Evolutionary conservation across 176 grass and related monocot genomes (phyloP).

Genomic region (Panicum miliaceum): DNA sequence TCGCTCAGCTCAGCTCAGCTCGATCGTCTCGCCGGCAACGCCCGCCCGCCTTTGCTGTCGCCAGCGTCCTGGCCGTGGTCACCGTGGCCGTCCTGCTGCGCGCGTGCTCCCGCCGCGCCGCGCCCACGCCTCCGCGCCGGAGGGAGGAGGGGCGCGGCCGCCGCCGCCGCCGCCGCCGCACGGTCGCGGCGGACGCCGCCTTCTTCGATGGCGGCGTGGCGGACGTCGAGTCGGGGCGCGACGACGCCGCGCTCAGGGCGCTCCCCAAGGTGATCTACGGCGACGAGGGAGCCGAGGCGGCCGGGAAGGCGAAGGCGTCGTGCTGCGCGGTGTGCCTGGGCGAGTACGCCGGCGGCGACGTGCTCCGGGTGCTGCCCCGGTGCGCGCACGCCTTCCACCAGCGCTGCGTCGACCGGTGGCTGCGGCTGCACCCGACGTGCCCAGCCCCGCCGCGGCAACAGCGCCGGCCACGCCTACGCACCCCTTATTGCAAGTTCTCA

Average conservation of each 20-base stretch:
- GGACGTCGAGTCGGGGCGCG: conserved; percentile 35
- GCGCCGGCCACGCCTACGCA: background rate
- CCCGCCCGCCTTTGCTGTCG: background rate
- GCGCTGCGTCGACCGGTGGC: conserved; percentile 66
- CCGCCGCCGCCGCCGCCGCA: background rate
- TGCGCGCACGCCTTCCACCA: conserved; percentile 69
- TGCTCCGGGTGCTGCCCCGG: conserved; percentile 61
- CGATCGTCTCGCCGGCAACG: background rate
- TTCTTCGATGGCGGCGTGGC: conserved; percentile 1
- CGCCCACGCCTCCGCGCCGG: background rate
- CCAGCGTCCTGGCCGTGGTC: background rate
- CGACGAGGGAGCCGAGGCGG: background rate
- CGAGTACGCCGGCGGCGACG: conserved; percentile 52
- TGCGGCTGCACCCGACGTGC: conserved; percentile 53
- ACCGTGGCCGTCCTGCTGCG: background rate
- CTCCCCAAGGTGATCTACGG: conserved; percentile 45
- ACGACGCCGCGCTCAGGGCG: conserved; percentile 47
- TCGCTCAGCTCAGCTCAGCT: background rate
- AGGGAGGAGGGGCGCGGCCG: background rate
- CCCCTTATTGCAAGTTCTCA: background rate
- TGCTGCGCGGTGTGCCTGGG: conserved; percentile 68
- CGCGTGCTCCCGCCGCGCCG: conserved; percentile 28
- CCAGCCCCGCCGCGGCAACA: background rate
- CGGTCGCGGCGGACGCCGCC: background rate
- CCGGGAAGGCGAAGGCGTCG: background rate